These are phyloP conservation scores for Sarocladium kiliense DNA, from an alignment of 2,329 filamentous ascomycete species.

Conservation along the genomic window DNA sequence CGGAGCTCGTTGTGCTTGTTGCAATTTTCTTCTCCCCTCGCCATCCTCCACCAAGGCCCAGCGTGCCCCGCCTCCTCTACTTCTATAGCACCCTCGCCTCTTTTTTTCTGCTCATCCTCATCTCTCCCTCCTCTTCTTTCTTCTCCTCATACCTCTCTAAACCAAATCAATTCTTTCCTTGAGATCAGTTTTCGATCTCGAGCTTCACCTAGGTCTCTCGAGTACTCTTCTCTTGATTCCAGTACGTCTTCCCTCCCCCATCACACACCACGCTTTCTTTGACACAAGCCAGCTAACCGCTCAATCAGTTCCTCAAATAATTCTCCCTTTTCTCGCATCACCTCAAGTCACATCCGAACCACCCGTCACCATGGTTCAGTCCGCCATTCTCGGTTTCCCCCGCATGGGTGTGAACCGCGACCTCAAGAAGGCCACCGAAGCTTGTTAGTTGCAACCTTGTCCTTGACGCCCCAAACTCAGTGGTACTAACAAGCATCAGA, in stretches of 20 bases:
- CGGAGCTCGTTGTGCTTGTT: constrained; percentile 22
- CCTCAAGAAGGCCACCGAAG: constrained; percentile 99
- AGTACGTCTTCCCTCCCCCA: neutral
- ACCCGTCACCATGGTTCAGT: constrained; percentile 53
- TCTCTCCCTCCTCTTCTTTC: constrained; percentile 3
- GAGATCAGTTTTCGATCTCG: neutral
- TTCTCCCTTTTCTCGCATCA: neutral
- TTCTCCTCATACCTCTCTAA: constrained; percentile 9
- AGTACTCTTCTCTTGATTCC: constrained; percentile 1
- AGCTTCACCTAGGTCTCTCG: constrained; percentile 1
- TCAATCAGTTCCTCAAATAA: neutral
- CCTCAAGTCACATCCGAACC: constrained; percentile 1
- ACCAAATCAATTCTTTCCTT: neutral
- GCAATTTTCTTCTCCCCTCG: constrained; percentile 13
- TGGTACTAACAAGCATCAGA: constrained; percentile 28
- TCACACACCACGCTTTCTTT: neutral
- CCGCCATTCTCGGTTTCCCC: constrained; percentile 92
- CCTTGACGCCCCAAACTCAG: constrained; percentile 8
- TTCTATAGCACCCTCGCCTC: constrained; percentile 9
- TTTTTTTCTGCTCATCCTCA: neutral
- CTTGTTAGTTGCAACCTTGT: constrained; percentile 52
- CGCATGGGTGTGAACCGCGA: constrained; percentile 98
- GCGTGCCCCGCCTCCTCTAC: neutral
- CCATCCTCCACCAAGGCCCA: constrained; percentile 12
- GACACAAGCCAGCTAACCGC: neutral